Evolutionary conservation across 495 filamentous ascomycete genomes (phyloP).

Genomic region (Massariosphaeria phaeospora): DNA sequence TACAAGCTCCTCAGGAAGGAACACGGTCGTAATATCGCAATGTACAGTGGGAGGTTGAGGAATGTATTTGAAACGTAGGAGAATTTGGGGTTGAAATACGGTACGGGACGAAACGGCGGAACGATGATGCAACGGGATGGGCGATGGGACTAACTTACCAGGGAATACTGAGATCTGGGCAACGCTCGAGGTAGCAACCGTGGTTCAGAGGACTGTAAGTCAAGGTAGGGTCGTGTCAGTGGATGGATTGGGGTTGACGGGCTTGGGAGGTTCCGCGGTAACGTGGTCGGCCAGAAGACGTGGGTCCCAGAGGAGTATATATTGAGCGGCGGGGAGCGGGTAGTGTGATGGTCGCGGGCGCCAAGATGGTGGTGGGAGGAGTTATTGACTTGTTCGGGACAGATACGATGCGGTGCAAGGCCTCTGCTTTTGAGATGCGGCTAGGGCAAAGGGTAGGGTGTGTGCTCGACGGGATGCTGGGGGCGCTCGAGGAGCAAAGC

Average conservation of each 20-base stretch:
- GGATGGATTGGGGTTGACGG: background rate
- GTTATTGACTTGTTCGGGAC: conserved; percentile 22
- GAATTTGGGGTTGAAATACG: too few species aligned
- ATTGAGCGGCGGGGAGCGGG: conserved; percentile 10
- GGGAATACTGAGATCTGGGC: too few species aligned
- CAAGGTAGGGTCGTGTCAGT: too few species aligned
- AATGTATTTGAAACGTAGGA: too few species aligned
- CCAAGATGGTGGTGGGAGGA: conserved; percentile 19
- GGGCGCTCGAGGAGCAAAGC: conserved; percentile 10
- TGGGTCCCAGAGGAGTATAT: conserved; percentile 18
- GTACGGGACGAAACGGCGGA: too few species aligned
- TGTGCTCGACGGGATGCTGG: conserved; percentile 10
- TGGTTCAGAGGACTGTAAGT: too few species aligned
- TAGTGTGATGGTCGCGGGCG: conserved; percentile 2
- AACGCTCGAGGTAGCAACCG: too few species aligned
- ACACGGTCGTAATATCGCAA: too few species aligned
- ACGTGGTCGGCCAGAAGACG: background rate
- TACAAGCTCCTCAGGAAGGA: too few species aligned
- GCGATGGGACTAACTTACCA: too few species aligned
- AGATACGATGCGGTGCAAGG: conserved; percentile 17
- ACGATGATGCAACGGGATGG: too few species aligned
- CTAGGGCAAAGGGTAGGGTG: conserved; percentile 20
- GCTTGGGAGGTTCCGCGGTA: background rate
- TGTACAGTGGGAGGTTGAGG: too few species aligned
- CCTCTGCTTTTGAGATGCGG: conserved; percentile 28